These are phyloP conservation scores for Crataegus laevigata DNA, from an alignment of 306 rosid genomes.

Conservation along the genomic window DNA sequence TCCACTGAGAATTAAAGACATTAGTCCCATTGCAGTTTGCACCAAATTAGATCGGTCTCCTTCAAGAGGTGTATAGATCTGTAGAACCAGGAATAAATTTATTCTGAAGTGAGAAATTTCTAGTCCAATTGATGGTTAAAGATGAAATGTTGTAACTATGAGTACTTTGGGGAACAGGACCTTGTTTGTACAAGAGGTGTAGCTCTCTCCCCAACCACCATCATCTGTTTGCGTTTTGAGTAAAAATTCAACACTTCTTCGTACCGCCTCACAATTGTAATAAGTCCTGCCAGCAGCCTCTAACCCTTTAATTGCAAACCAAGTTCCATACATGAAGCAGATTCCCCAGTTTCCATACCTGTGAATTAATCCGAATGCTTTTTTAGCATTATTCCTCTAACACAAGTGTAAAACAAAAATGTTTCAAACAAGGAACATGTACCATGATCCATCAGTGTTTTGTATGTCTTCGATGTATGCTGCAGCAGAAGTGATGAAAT, in stretches of 20 bases:
- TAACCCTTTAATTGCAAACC: slow-evolving; percentile 27
- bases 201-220: slow-evolving; percentile 46
- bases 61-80: slow-evolving; percentile 26
- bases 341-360: slow-evolving; percentile 33
- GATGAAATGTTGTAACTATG: no score
- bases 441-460: slow-evolving; percentile 38
- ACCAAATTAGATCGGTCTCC: slow-evolving; percentile 27
- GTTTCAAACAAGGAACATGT: no score
- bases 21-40: slow-evolving; percentile 30
- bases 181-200: slow-evolving; percentile 34
- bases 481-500: slow-evolving; percentile 24
- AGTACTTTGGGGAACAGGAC: neutral
- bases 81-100: neutral
- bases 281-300: slow-evolving; percentile 23
- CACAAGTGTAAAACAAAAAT: no score
- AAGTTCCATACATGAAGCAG: slow-evolving; percentile 33
- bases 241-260: slow-evolving; percentile 25
- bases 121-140: no score
- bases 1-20: slow-evolving; percentile 25
- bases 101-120: no score
- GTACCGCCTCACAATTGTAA: slow-evolving; percentile 19
- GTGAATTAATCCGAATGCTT: neutral
- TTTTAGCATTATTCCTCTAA: no score
- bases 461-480: slow-evolving; percentile 27
- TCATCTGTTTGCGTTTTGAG: slow-evolving; percentile 22